Evolutionary conservation across 179 eudicot species (phyloP).

Genomic region (Beta macrorhiza): DNA sequence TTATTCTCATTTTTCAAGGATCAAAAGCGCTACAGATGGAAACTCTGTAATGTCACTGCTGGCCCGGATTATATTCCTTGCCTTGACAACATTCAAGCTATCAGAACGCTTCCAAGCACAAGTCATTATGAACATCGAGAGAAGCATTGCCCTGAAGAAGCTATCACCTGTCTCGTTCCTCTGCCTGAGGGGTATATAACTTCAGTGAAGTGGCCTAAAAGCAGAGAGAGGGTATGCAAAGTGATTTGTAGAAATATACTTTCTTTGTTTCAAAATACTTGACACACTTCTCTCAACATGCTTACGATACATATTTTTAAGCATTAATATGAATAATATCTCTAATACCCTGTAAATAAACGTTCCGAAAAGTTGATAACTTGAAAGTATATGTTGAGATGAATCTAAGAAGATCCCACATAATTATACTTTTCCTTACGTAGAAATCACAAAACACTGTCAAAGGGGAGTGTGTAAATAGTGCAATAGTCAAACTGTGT

Average conservation of each 20-base stretch:
- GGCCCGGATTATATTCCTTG: conserved; percentile 52
- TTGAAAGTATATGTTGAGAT: too few relatives aligned
- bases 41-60: conserved; percentile 44
- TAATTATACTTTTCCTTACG: too few relatives aligned
- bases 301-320: too few relatives aligned
- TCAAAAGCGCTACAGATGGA: conserved; percentile 31
- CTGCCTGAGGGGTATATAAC: conserved; percentile 42
- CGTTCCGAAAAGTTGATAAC: too few relatives aligned
- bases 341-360: too few relatives aligned
- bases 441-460: too few relatives aligned
- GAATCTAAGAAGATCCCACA: too few relatives aligned
- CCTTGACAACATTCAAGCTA: conserved; percentile 42
- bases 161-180: conserved; percentile 48
- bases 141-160: conserved; percentile 46
- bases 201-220: conserved; percentile 48
- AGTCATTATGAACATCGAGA: conserved; percentile 45
- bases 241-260: neutral
- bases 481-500: too few relatives aligned
- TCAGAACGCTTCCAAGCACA: conserved; percentile 31
- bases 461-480: too few relatives aligned
- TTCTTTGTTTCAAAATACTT: too few relatives aligned
- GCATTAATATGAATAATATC: too few relatives aligned
- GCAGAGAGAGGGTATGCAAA: conserved; percentile 44
- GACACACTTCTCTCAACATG: too few relatives aligned
- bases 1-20: conserved; percentile 18